Evolutionary conservation across 2,329 filamentous ascomycete genomes (phyloP), one percentile per base, ranked within the genome.

Genomic region (Plectosphaerella sp.): DNA sequence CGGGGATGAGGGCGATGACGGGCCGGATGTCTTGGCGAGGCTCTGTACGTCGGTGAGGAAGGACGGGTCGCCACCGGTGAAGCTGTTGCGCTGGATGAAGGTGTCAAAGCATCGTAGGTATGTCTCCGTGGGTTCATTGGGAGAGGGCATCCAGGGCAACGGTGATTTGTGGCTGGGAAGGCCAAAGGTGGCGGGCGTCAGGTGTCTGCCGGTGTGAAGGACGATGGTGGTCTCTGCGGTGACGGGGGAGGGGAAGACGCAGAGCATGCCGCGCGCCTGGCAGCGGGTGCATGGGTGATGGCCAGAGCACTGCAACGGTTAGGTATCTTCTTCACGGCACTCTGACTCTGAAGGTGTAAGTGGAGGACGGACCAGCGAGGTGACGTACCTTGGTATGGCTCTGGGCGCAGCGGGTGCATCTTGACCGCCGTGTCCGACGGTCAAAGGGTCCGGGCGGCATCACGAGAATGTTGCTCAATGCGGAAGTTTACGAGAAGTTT

Each of bases 371-470:
- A 22, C 22, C 3, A 22, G 3, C 15, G 10, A 42, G 14, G 15
- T 8, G 37, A 15, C 58, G 9, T 45, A 65, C 68, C 57, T 70
- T 70, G 9, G 69, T 58, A 52, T 71, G 68, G 48, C 66, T 67
- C 22, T 52, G 47, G 3, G 60, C 58, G 43, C 68, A 71, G 5
- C 57, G 49, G 22, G 57, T 48, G 33, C 68, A 71, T 11, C 67
- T 61, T 2, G 62, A 69, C 28, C 63, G 58, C 49, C 60, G 66
- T 46, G 58, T 64, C 3, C 68, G 62, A 2, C 58, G 46, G 48
- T 71, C 68, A 36, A 69, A 70, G 2, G 67, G 67, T 0, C 67
- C 67, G 1, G 68, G 37, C 24, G 59, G 55, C 64, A 67, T 67
- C 7, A 47, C 39, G 16, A 35, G 20, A 41, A 16, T 18, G 18